These are phyloP conservation scores for Acidiella bohemica DNA, from an alignment of 495 filamentous ascomycete genomes.

Conservation along the genomic window DNA sequence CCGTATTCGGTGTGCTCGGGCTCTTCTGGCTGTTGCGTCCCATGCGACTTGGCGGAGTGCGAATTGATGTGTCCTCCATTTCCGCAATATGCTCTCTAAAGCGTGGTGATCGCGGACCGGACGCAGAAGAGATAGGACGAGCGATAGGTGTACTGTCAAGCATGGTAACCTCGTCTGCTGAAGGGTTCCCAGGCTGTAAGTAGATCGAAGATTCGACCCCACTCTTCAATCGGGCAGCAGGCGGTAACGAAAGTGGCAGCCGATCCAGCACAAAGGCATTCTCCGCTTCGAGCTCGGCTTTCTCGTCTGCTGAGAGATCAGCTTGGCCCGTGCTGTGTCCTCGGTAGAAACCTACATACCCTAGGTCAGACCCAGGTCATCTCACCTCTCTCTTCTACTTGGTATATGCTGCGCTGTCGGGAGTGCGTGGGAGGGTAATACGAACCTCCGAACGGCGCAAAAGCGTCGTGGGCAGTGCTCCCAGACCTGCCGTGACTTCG, in stretches of 20 bases:
- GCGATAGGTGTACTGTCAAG: conserved; percentile 7
- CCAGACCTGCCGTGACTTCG: conserved; percentile 2
- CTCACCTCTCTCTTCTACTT: conserved; percentile 3
- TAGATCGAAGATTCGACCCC: background rate
- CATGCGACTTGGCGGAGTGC: background rate
- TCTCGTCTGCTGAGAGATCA: conserved; percentile 3
- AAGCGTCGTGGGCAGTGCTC: conserved; percentile 14
- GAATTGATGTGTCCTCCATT: conserved; percentile 7
- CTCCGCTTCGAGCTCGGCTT: background rate
- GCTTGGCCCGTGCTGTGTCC: background rate
- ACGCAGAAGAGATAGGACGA: background rate
- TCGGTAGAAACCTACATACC: conserved; percentile 9
- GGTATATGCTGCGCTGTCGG: conserved; percentile 17
- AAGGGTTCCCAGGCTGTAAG: background rate
- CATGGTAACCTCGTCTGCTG: conserved; percentile 3
- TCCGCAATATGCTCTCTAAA: conserved; percentile 12
- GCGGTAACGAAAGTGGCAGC: conserved; percentile 2
- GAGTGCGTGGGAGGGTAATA: conserved; percentile 12
- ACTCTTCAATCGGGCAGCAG: background rate
- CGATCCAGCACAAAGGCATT: background rate
- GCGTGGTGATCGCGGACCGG: conserved; percentile 2
- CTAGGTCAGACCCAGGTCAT: conserved; percentile 17
- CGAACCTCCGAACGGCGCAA: conserved; percentile 16
- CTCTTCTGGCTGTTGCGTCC: no score
- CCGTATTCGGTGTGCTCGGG: background rate